A percentile compares a stretch with the other conserved stretches of the same genome.
Evolutionary conservation across 805 yeast genomes (phyloP).

Genomic region (Schwanniomyces sp.): DNA sequence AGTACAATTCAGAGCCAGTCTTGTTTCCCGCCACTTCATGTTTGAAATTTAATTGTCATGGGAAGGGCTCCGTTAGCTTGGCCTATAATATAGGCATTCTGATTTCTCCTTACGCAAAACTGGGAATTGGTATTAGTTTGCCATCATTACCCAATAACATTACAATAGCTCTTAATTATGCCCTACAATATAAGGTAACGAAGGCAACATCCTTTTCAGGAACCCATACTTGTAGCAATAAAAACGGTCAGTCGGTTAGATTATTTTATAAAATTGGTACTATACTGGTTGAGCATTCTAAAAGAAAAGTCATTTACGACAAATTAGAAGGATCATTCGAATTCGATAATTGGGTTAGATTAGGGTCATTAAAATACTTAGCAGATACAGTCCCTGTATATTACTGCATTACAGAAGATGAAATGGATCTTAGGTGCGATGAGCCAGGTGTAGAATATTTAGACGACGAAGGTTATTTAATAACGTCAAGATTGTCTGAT

Average conservation of each 20-base stretch:
- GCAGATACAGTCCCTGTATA: slow-evolving; percentile 12
- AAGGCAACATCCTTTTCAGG: slow-evolving; percentile 10
- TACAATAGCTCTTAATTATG: slow-evolving; percentile 5
- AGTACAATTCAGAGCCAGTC: slow-evolving; percentile 3
- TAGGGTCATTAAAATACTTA: slow-evolving; percentile 7
- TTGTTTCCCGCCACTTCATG: slow-evolving; percentile 15
- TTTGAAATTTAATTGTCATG: slow-evolving; percentile 5
- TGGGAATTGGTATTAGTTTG: not conserved
- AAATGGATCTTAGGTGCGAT: slow-evolving; percentile 14
- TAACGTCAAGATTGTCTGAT: not conserved
- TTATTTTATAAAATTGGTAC: slow-evolving; percentile 15
- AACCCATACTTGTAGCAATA: slow-evolving; percentile 15
- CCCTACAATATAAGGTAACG: slow-evolving; percentile 3
- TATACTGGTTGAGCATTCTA: slow-evolving; percentile 6
- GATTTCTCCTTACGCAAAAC: slow-evolving; percentile 4
- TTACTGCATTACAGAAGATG: slow-evolving; percentile 16
- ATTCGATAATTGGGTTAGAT: slow-evolving; percentile 7
- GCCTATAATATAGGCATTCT: slow-evolving; percentile 6
- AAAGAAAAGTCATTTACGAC: slow-evolving; percentile 9
- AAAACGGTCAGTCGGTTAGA: slow-evolving; percentile 13
- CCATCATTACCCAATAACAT: slow-evolving; percentile 4
- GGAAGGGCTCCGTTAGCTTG: slow-evolving; percentile 10
- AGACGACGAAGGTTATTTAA: slow-evolving; percentile 8
- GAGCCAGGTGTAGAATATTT: slow-evolving; percentile 5
- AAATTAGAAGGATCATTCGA: slow-evolving; percentile 1